Percentiles rank a stretch among this genome's conserved stretches.
Evolutionary conservation across 768 basidiomycete genomes (phyloP).

Genomic region (Russula olivacea): DNA sequence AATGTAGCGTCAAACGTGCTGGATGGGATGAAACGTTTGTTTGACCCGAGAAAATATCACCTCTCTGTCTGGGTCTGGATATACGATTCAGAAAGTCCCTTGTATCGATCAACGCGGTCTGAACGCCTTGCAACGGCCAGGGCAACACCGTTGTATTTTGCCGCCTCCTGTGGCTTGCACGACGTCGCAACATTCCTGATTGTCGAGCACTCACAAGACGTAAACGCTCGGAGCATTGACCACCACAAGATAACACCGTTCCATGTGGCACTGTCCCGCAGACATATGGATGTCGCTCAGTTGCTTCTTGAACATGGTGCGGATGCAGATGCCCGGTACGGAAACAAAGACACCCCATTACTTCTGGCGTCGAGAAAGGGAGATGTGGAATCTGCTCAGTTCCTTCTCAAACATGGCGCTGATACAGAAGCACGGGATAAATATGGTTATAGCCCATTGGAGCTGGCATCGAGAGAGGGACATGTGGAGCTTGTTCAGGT

Average conservation of each 20-base stretch:
- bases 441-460: neutral
- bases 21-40: neutral
- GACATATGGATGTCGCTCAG: neutral
- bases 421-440: neutral
- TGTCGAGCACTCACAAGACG: neutral
- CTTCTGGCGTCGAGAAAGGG: too few relatives aligned
- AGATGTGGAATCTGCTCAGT: neutral
- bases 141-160: neutral
- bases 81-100: neutral
- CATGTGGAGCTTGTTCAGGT: too few relatives aligned
- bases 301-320: neutral
- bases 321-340: neutral
- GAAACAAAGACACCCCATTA: too few relatives aligned
- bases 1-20: neutral
- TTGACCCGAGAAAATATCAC: neutral
- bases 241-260: neutral
- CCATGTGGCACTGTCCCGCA: neutral
- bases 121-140: neutral
- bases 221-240: neutral
- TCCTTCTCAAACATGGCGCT: neutral
- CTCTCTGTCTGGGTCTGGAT: constrained; percentile 10
- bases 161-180: neutral
- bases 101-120: too few relatives aligned
- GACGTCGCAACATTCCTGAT: neutral
- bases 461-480: neutral